These are phyloP conservation scores for Ophiocordyceps camponoti-rufipedis DNA, from an alignment of 2,329 filamentous ascomycete species.

Conservation along the genomic window DNA sequence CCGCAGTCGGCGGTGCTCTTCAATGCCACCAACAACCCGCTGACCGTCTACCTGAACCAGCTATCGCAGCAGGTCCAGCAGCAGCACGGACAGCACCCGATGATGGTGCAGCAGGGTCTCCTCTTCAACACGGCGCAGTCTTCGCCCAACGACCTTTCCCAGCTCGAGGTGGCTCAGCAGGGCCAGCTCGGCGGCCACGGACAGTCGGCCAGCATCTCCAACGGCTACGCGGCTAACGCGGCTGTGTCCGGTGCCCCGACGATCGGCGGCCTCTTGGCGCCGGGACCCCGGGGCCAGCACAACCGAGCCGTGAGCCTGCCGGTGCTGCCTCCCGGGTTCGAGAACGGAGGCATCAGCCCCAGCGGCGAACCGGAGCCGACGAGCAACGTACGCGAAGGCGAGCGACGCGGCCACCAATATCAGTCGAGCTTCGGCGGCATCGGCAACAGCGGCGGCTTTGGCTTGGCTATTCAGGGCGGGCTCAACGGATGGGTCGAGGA, in stretches of 20 bases:
- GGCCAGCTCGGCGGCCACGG: constrained; percentile 44
- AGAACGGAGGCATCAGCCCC: constrained; percentile 37
- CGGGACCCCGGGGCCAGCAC: constrained; percentile 42
- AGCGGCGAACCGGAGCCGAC: constrained; percentile 22
- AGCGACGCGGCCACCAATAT: constrained; percentile 48
- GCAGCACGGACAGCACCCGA: constrained; percentile 52
- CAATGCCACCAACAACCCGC: constrained; percentile 68
- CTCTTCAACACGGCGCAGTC: constrained; percentile 59
- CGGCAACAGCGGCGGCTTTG: constrained; percentile 32
- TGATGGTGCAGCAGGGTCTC: constrained; percentile 60
- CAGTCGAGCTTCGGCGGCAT: constrained; percentile 44
- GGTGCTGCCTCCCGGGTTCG: constrained; percentile 43
- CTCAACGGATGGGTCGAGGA: constrained; percentile 53
- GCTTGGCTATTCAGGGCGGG: constrained; percentile 43
- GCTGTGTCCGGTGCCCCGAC: constrained; percentile 43
- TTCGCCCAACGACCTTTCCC: constrained; percentile 33
- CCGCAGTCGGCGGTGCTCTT: constrained; percentile 56
- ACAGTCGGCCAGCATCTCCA: constrained; percentile 47
- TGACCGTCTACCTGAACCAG: constrained; percentile 87
- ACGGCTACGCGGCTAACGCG: constrained; percentile 37
- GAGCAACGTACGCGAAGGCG: constrained; percentile 26
- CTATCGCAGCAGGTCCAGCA: constrained; percentile 52
- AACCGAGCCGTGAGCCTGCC: constrained; percentile 83
- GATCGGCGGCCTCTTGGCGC: constrained; percentile 60
- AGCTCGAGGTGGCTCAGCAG: constrained; percentile 39